phyloP scores from a whole-genome alignment of 768 basidiomycete species.

The Podaxis sp. region DNA sequence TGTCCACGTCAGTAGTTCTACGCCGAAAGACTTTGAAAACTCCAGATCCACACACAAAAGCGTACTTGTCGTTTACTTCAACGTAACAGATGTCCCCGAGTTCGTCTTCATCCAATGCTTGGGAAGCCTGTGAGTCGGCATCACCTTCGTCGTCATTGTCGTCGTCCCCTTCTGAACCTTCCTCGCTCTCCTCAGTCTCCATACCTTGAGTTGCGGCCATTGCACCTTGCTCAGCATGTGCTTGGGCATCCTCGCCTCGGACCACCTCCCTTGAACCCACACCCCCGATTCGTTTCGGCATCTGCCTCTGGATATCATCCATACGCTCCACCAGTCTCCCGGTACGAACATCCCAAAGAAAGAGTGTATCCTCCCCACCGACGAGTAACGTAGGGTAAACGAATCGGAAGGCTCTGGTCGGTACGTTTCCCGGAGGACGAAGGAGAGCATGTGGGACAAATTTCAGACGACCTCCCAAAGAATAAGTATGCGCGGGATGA shows the following conservation, averaged over 20 bases:
- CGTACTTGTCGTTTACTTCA: constrained; percentile 10
- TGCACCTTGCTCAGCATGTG: background rate
- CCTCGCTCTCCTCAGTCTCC: background rate
- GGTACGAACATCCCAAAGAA: constrained; percentile 62
- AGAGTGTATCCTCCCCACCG: constrained; percentile 43
- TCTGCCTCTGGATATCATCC: constrained; percentile 32
- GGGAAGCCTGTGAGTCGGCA: background rate
- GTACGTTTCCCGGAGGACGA: constrained; percentile 10
- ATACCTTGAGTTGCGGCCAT: background rate
- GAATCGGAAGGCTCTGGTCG: constrained; percentile 17
- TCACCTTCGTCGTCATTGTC: background rate
- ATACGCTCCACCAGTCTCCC: constrained; percentile 51
- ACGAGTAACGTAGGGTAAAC: constrained; percentile 67
- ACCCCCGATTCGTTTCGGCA: background rate
- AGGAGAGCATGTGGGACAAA: constrained; percentile 19
- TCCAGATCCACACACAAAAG: constrained; percentile 6
- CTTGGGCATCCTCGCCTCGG: background rate
- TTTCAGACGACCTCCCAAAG: background rate
- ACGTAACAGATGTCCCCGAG: constrained; percentile 7
- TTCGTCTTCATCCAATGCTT: background rate
- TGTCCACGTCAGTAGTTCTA: background rate
- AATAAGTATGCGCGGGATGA: background rate
- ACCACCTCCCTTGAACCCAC: background rate
- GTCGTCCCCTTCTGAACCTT: background rate
- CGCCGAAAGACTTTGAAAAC: constrained; percentile 5